Evolutionary conservation across 495 filamentous ascomycete species (phyloP).

Genomic region (Aspergillus ostianus): DNA sequence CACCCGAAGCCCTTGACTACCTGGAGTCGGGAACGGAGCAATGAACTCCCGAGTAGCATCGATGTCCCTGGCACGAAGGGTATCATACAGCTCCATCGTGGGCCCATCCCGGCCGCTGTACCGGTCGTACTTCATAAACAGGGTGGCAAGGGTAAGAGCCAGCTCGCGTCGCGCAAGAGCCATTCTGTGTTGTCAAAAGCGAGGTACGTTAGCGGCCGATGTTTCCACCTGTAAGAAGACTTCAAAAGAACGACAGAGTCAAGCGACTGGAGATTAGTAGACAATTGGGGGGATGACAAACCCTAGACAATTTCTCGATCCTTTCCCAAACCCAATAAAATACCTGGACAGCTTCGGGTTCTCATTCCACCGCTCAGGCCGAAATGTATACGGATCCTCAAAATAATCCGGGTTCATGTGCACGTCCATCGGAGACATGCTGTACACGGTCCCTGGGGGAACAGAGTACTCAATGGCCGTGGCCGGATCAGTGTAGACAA

Average conservation of each 20-base stretch:
- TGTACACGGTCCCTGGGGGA: not conserved
- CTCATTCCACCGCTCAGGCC: not conserved
- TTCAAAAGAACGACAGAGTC: too few species aligned
- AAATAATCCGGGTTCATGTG: not conserved
- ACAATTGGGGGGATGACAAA: too few species aligned
- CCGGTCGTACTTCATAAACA: not conserved
- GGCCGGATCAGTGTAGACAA: not conserved
- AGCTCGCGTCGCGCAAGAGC: not conserved
- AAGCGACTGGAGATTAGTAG: too few species aligned
- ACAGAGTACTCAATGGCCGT: not conserved
- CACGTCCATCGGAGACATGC: not conserved
- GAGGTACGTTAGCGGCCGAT: too few species aligned
- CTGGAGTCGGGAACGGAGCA: not conserved
- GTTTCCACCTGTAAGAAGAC: too few species aligned
- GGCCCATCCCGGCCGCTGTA: not conserved
- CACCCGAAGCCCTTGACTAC: not conserved
- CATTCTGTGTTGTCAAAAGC: too few species aligned
- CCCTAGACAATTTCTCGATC: not conserved
- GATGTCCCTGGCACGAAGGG: not conserved
- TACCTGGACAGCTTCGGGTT: not conserved
- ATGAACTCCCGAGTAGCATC: not conserved
- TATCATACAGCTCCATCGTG: not conserved
- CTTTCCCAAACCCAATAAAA: not conserved
- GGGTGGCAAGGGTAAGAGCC: not conserved
- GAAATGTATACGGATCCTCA: not conserved